A percentile compares a stretch with the other conserved stretches of the same genome.
Conservation (phyloP, 164 flowering plant species). For the Piper longum region DNA sequence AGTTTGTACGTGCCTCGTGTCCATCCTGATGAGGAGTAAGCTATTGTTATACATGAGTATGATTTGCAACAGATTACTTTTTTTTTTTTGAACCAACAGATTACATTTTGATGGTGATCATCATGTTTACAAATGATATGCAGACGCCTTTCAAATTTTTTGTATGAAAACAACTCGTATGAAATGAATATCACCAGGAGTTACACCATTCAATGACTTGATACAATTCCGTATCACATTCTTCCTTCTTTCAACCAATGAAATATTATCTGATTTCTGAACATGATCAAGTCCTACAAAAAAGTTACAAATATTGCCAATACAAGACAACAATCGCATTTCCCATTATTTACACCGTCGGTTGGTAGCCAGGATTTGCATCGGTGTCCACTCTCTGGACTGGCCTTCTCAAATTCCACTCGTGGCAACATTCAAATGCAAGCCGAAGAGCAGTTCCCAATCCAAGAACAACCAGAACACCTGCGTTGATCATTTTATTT, state of each 20-base stretch:
- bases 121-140: too few species aligned
- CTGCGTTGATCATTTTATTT: conserved; percentile 17
- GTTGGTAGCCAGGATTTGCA: conserved; percentile 25
- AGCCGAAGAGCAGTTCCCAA: conserved; percentile 71
- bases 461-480: conserved; percentile 69
- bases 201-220: neutral
- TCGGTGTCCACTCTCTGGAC: conserved; percentile 39
- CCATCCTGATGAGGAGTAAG: too few species aligned
- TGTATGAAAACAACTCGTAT: neutral
- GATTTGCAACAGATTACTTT: too few species aligned
- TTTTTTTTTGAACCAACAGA: too few species aligned
- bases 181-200: neutral
- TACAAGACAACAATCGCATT: neutral
- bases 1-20: too few species aligned
- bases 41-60: too few species aligned
- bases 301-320: too few species aligned
- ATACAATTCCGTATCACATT: neutral
- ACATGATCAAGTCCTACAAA: neutral
- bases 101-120: too few species aligned
- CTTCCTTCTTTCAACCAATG: neutral
- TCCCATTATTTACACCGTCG: conserved; percentile 5
- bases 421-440: conserved; percentile 60
- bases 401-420: conserved; percentile 48
- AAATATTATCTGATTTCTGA: neutral
- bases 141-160: too few species aligned